Conservation (phyloP, 345 rosid species). For the Populus alba region DNA sequence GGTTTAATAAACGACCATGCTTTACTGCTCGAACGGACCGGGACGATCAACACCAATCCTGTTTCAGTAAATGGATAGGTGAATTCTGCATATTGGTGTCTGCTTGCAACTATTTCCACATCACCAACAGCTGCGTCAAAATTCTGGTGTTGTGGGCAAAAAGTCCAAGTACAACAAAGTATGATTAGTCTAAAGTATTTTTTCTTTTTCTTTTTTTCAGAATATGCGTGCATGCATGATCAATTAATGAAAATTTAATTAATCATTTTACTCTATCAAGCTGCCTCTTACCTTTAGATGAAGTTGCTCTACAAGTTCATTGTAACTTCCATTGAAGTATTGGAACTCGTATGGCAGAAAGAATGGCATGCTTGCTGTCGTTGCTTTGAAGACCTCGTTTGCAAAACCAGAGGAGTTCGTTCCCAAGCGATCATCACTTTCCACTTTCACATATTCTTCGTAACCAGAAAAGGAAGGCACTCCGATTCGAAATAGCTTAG, state of each 20-base stretch:
- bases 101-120: conserved; percentile 3
- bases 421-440: not conserved
- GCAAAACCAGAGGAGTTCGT: conserved; percentile 9
- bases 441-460: conserved; percentile 7
- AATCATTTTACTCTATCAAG: too few species aligned
- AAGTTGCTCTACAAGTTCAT: conserved; percentile 17
- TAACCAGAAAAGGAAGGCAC: conserved; percentile 4
- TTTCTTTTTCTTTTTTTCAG: too few species aligned
- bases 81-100: conserved; percentile 21
- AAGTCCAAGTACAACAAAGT: too few species aligned
- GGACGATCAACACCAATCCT: conserved; percentile 26
- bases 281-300: conserved; percentile 14
- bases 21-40: not conserved
- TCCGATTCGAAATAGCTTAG: conserved; percentile 18
- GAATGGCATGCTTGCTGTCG: conserved; percentile 3
- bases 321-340: conserved; percentile 14
- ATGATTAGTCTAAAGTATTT: too few species aligned
- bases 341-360: not conserved
- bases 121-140: conserved; percentile 17
- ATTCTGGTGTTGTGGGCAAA: not conserved
- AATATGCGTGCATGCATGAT: too few species aligned
- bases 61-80: conserved; percentile 23
- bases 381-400: conserved; percentile 17
- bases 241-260: too few species aligned
- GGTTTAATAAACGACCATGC: conserved; percentile 20